A percentile compares a stretch with the other conserved stretches of the same genome.
These are phyloP conservation scores for Magnaporthales sp. DNA, from an alignment of 2,329 filamentous ascomycete genomes.

Conservation along the genomic window DNA sequence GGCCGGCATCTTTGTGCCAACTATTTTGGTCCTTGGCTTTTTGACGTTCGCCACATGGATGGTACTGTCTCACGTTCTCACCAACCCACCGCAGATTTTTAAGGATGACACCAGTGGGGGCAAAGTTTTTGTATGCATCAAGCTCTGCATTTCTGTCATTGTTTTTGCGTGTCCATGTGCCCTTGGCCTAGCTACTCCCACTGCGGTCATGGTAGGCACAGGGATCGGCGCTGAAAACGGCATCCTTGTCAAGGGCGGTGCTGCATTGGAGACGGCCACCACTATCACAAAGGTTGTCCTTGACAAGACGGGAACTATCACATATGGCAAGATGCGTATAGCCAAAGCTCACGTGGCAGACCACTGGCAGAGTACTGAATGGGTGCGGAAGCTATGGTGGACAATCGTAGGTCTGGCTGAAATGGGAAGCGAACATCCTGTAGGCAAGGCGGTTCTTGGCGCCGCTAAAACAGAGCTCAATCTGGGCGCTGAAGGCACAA, in stretches of 20 bases:
- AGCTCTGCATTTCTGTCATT: slow-evolving; percentile 96
- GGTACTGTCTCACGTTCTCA: slow-evolving; percentile 79
- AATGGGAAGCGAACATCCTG: slow-evolving; percentile 90
- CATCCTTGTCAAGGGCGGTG: slow-evolving; percentile 95
- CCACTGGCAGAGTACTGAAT: slow-evolving; percentile 60
- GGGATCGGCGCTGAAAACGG: slow-evolving; percentile 91
- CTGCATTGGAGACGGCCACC: slow-evolving; percentile 77
- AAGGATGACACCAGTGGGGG: slow-evolving; percentile 72
- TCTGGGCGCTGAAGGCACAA: slow-evolving; percentile 59
- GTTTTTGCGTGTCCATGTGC: slow-evolving; percentile 97
- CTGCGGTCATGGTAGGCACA: slow-evolving; percentile 98
- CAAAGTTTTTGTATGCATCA: slow-evolving; percentile 91
- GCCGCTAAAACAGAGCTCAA: slow-evolving; percentile 70
- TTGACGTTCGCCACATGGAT: slow-evolving; percentile 89
- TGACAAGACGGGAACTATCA: slow-evolving; percentile 94
- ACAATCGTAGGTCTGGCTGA: slow-evolving; percentile 91
- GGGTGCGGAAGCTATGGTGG: slow-evolving; percentile 80
- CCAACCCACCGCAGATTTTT: slow-evolving; percentile 84
- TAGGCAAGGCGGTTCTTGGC: slow-evolving; percentile 77
- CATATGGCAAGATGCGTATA: slow-evolving; percentile 91
- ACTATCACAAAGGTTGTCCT: slow-evolving; percentile 85
- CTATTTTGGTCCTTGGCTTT: slow-evolving; percentile 76
- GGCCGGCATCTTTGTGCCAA: slow-evolving; percentile 88
- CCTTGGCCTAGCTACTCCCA: slow-evolving; percentile 90
- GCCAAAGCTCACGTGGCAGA: slow-evolving; percentile 59